Percentiles rank a stretch among this genome's conserved stretches.
Conservation (phyloP, 768 basidiomycete genomes). For the Leccinum sublutescens region DNA sequence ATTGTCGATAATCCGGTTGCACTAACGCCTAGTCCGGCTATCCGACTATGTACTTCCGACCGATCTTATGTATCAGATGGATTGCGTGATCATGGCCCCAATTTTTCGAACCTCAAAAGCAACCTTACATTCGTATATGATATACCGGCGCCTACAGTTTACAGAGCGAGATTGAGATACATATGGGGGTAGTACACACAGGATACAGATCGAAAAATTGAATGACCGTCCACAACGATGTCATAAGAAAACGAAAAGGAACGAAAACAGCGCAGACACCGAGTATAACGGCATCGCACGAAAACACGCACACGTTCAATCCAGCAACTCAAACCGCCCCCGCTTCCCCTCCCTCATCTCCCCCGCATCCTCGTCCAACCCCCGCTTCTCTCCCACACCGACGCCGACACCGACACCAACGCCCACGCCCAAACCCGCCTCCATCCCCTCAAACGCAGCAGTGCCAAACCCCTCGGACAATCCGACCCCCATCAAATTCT, state of each 20-base stretch:
- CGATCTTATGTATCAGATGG: no score
- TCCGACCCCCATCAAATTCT: conserved; percentile 50
- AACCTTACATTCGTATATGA: neutral
- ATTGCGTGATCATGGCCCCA: no score
- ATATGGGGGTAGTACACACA: neutral
- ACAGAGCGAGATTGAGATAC: neutral
- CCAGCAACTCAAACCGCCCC: conserved; percentile 60
- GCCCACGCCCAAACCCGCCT: conserved; percentile 9
- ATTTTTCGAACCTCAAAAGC: neutral
- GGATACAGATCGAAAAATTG: neutral
- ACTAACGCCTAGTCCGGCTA: no score
- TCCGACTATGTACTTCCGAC: no score
- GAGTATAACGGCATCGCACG: neutral
- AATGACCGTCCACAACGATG: conserved; percentile 9
- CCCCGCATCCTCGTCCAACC: conserved; percentile 38
- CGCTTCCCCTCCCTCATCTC: conserved; percentile 48
- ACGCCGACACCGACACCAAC: neutral
- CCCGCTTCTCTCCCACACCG: conserved; percentile 36
- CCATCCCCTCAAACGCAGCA: conserved; percentile 17
- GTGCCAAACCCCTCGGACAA: conserved; percentile 25
- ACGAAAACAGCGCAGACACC: neutral
- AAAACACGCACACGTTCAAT: conserved; percentile 34
- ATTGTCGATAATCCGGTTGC: no score
- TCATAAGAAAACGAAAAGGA: conserved; percentile 1
- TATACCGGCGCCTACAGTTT: neutral